phyloP scores from a whole-genome alignment of 1,284 basidiomycete species.

The Cystobasidium sp. region DNA sequence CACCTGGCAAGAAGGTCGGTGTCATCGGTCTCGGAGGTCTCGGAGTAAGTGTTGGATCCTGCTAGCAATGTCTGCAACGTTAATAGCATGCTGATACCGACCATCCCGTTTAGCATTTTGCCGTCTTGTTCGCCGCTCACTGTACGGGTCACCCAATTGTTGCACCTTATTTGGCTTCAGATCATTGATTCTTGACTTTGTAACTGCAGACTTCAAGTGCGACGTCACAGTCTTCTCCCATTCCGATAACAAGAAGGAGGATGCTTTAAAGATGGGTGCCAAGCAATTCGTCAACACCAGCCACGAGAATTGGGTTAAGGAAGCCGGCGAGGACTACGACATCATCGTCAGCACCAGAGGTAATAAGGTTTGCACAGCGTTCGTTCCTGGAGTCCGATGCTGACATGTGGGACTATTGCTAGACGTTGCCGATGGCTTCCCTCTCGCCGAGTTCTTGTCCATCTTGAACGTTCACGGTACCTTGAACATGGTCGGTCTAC shows the following conservation, averaged over 20 bases:
- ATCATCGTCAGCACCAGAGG: slow-evolving; percentile 66
- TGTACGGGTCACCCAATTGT: too few species aligned
- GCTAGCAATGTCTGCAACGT: neutral
- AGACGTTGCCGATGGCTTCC: slow-evolving; percentile 55
- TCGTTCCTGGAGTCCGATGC: too few species aligned
- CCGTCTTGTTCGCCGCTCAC: slow-evolving; percentile 53
- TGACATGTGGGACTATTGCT: too few species aligned
- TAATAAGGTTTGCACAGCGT: too few species aligned
- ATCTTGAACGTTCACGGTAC: slow-evolving; percentile 64
- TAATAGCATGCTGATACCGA: neutral
- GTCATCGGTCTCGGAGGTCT: slow-evolving; percentile 70
- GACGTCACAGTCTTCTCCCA: slow-evolving; percentile 57
- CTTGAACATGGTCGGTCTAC: slow-evolving; percentile 65
- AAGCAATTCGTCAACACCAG: slow-evolving; percentile 60
- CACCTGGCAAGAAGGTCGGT: slow-evolving; percentile 70
- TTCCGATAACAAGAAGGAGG: slow-evolving; percentile 57
- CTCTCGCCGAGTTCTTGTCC: slow-evolving; percentile 60
- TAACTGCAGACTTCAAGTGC: slow-evolving; percentile 64
- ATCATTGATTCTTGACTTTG: slow-evolving; percentile 49
- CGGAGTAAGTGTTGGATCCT: slow-evolving; percentile 45
- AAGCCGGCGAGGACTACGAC: slow-evolving; percentile 63
- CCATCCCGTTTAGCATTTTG: slow-evolving; percentile 62
- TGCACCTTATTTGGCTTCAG: too few species aligned
- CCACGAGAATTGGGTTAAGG: slow-evolving; percentile 60
- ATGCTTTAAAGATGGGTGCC: slow-evolving; percentile 58